Evolutionary conservation across 2,329 filamentous ascomycete species (phyloP), one percentile per base, ranked within the genome.

Genomic region (Monosporascus ibericus): DNA sequence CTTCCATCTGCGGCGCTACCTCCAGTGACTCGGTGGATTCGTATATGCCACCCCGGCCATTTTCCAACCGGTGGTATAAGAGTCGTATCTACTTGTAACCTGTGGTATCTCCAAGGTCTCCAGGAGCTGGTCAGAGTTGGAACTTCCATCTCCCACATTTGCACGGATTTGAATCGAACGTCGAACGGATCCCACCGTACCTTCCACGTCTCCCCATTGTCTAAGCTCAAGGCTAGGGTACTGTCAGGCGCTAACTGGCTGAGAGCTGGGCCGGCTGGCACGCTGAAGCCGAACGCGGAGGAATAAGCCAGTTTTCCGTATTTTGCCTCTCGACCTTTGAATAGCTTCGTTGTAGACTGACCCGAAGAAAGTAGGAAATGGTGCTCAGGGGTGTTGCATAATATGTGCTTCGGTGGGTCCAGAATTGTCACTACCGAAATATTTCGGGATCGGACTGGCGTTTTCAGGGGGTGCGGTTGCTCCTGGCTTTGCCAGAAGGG

Each of bases 251-350:
- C 68, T 18, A 68, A 61, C 34, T 72, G 73, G 24, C 65, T 24
- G 6, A 71, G 54, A 14, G 65, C 55, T 2, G 60, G 36, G 1
- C 73, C 74, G 0, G 67, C 68, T 0, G 74, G 74, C 0, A 76
- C 73, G 7, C 67, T 71, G 50, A 78, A 78, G 0, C 65, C 70
- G 42, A 78, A 77, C 0, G 72, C 60, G 0, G 76, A 78, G 0
- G 75, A 78, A 57, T 78, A 77, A 3, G 73, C 73, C 42, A 77
- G 75, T 53, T 76, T 77, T 54, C 66, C 66, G 53, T 77, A 77
- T 49, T 77, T 77, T 2, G 75, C 72, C 53, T 75, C 64, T 0
- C 58, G 67, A 0, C 69, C 70, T 54, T 75, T 74, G 56, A 72
- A 66, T 0, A 65, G 66, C 65, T 65, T 70, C 5, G 54, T 62